phyloP scores from a whole-genome alignment of 257 asterid genomes.

The Penstemon davidsonii region DNA sequence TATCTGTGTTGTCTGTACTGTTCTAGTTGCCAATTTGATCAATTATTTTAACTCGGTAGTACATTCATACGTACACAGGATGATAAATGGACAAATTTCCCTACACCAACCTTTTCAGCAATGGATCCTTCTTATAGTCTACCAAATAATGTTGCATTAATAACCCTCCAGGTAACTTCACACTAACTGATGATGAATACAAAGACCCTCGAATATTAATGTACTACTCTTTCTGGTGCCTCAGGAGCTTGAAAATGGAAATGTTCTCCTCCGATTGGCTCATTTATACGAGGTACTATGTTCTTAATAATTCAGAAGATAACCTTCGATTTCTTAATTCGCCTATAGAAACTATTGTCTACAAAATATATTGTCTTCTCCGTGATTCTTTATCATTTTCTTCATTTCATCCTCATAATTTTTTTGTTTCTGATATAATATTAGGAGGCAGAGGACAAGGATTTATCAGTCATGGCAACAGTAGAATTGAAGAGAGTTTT shows the following conservation, averaged over 20 bases:
- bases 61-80: slow-evolving; percentile 45
- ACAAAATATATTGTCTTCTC: background rate
- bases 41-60: slow-evolving; percentile 16
- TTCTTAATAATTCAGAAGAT: slow-evolving; percentile 20
- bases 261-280: slow-evolving; percentile 79
- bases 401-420: background rate
- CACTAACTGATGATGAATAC: slow-evolving; percentile 4
- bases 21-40: background rate
- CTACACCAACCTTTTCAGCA: slow-evolving; percentile 63
- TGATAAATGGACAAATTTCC: slow-evolving; percentile 51
- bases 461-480: slow-evolving; percentile 59
- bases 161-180: slow-evolving; percentile 81
- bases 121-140: slow-evolving; percentile 82
- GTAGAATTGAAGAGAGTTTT: slow-evolving; percentile 76
- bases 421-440: background rate
- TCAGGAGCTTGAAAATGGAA: slow-evolving; percentile 79
- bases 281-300: slow-evolving; percentile 86
- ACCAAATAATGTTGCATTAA: slow-evolving; percentile 77
- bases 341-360: background rate
- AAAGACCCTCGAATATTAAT: background rate
- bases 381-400: background rate
- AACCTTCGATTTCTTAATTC: background rate
- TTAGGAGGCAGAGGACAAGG: slow-evolving; percentile 89
- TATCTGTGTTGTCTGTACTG: slow-evolving; percentile 24
- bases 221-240: slow-evolving; percentile 16